A percentile compares a stretch with the other conserved stretches of the same genome.
phyloP scores from a whole-genome alignment of 176 grass and related monocot species.

The Phoenix roebelenii region DNA sequence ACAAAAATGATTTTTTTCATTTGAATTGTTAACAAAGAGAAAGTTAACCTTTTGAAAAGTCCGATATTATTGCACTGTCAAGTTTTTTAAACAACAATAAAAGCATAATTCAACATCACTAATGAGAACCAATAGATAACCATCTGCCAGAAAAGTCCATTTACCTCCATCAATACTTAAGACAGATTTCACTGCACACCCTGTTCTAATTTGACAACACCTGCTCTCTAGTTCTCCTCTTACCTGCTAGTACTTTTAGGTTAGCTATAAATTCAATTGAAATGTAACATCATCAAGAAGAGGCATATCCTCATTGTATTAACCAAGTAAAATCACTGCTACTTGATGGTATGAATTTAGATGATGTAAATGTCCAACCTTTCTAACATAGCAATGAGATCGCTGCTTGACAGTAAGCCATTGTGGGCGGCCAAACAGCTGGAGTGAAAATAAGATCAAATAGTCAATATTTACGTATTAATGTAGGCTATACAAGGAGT shows the following conservation, averaged over 20 bases:
- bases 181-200: constrained; percentile 45
- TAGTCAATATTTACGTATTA: too few relatives aligned
- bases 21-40: too few relatives aligned
- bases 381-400: constrained; percentile 61
- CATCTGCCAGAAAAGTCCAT: background rate
- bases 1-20: too few relatives aligned
- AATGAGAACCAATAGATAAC: too few relatives aligned
- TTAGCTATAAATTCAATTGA: background rate
- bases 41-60: too few relatives aligned
- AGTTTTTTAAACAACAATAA: too few relatives aligned
- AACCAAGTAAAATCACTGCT: too few relatives aligned
- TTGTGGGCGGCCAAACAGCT: constrained; percentile 85
- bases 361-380: constrained; percentile 23
- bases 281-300: background rate
- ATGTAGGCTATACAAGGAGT: too few relatives aligned
- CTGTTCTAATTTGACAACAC: constrained; percentile 60
- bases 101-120: too few relatives aligned
- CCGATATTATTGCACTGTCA: too few relatives aligned
- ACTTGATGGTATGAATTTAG: too few relatives aligned
- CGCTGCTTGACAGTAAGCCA: constrained; percentile 83
- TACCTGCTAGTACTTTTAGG: constrained; percentile 27
- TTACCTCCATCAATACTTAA: constrained; percentile 43
- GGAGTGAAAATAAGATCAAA: constrained; percentile 10
- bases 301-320: too few relatives aligned
- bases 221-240: constrained; percentile 59